Evolutionary conservation across 495 filamentous ascomycete species (phyloP).

Genomic region (Penicillium manginii): DNA sequence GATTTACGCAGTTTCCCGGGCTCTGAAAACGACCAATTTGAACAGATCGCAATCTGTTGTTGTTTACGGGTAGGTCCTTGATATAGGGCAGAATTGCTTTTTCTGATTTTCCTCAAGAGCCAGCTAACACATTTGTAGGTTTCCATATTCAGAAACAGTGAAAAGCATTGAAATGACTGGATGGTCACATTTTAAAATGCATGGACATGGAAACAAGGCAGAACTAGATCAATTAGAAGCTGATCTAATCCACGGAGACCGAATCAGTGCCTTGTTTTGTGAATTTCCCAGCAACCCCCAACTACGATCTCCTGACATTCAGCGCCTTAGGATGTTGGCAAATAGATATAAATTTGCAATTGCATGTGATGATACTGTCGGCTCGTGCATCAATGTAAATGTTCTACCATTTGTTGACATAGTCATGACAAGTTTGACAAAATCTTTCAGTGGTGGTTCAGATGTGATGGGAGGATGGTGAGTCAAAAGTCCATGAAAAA

Average conservation of each 20-base stretch:
- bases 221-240: constrained; percentile 41
- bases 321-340: constrained; percentile 36
- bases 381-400: constrained; percentile 49
- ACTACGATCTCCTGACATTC: constrained; percentile 44
- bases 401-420: constrained; percentile 20
- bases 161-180: constrained; percentile 33
- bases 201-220: constrained; percentile 27
- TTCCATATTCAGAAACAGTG: constrained; percentile 27
- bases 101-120: neutral
- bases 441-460: constrained; percentile 30
- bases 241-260: constrained; percentile 19
- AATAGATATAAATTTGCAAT: constrained; percentile 47
- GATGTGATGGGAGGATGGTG: constrained; percentile 32
- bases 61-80: no score
- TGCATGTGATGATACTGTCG: constrained; percentile 52
- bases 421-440: constrained; percentile 24
- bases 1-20: constrained; percentile 29
- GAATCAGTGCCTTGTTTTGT: constrained; percentile 35
- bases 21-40: constrained; percentile 12
- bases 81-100: no score
- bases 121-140: constrained; percentile 20
- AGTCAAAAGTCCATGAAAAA: neutral
- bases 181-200: constrained; percentile 39
- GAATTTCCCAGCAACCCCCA: constrained; percentile 54
- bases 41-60: constrained; percentile 13